Evolutionary conservation across 2,329 filamentous ascomycete genomes (phyloP), one percentile per base, ranked within the genome.

Genomic region (Trichoderma sp.): DNA sequence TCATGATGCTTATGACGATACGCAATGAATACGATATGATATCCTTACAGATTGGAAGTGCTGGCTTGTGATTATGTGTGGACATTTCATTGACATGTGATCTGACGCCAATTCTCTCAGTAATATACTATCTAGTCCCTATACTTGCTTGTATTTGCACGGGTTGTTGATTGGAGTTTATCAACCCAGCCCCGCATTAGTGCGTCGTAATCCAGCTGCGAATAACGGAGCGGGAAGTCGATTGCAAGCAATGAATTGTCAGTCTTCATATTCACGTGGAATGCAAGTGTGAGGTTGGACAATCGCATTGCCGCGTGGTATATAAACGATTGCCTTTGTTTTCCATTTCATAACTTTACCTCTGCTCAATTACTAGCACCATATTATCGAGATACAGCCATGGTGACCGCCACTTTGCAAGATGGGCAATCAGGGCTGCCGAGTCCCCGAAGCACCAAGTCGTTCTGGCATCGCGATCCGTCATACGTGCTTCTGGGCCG

Each of bases 381-480:
- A 63, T 7, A 52, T 8, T 22, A 39, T 6, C 35, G 15, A 54
- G 5, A 64, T 9, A 25, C n/a, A n/a, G 70, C 13, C 61, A 81
- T 81, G 79, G 75, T 78, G 3, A 72, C 72, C 64, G 68, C 71
- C 4, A 73, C 70, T 19, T 68, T 78, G 7, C 72, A 71, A 32
- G 72, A 77, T 15, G 76, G 76, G 61, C 82, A 84, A 71, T 79
- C 86, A 1, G 84, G 82, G 58, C 82, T 92, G 22, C 91, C 91
- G 3, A 86, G 86, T 3, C 78, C 82, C 3, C 81, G 85, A 45
- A 86, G 89, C 48, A 90, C 88, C 4, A 75, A 78, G 29, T 91
- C 91, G 0, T 93, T 91, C 81, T 94, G 92, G 92, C 90, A 91
- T 74, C 84, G 82, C 63, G 83, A 90, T 68, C 90, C 90, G 0